Conservation (phyloP, 495 filamentous ascomycete species). For the Alectoria sarmentosa region DNA sequence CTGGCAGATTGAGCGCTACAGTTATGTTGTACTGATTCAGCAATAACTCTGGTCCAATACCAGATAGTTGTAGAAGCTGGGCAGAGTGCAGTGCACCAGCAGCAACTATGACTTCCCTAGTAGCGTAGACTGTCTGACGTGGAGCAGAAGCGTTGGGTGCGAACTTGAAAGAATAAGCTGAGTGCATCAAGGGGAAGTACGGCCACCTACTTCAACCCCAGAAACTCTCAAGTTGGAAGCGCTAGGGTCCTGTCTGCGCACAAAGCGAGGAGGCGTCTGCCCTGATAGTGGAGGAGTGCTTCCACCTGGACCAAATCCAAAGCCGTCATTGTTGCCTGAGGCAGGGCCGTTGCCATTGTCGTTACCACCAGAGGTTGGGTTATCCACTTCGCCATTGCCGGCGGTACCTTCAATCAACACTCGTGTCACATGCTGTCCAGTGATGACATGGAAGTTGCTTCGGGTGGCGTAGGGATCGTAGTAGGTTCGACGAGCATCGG, state of each 20-base stretch:
- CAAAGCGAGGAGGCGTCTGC: conserved; percentile 7
- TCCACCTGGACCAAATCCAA: conserved; percentile 27
- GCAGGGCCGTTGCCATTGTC: conserved; percentile 24
- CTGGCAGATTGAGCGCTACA: conserved; percentile 42
- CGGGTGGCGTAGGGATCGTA: conserved; percentile 36
- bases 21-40: conserved; percentile 37
- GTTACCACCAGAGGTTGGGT: conserved; percentile 23
- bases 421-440: conserved; percentile 40
- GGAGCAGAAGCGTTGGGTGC: conserved; percentile 25
- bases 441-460: conserved; percentile 39
- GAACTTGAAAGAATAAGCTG: conserved; percentile 19
- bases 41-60: conserved; percentile 43
- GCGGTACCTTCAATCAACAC: conserved; percentile 32
- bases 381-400: conserved; percentile 18
- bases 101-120: conserved; percentile 52
- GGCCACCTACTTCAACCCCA: conserved; percentile 24
- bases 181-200: background rate
- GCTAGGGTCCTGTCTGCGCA: conserved; percentile 20
- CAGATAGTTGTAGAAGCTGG: conserved; percentile 48
- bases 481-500: conserved; percentile 36
- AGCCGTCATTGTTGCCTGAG: conserved; percentile 22
- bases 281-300: conserved; percentile 23
- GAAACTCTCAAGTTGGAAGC: conserved; percentile 21
- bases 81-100: conserved; percentile 52
- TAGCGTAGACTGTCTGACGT: conserved; percentile 34